Base-by-base conservation (phyloP, 768 basidiomycete species). In the Termitomyces sp. region DNA sequence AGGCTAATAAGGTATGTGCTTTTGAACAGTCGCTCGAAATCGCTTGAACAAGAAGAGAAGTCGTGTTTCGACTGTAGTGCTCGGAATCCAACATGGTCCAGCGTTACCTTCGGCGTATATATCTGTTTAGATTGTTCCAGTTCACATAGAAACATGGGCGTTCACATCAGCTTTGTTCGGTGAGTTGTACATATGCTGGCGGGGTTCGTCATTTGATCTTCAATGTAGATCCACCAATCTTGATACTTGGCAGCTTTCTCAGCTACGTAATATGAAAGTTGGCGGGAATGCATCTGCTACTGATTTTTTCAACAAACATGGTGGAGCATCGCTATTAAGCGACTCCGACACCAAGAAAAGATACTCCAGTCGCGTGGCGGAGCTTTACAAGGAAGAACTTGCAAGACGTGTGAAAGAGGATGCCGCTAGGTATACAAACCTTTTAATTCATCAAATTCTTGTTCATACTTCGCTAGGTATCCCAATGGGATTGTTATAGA, bases 61-160 rank as follows among this genome's bases (percentile, higher is more conserved):
- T 70, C 77, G 71, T 98, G 96, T 77, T 97, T 97, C 69, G 96
- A 98, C 73, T 98, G 96, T 73, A 83, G 85, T 69, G 95, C 96
- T 51, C 89, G 94, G 68, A 97, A 97, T 76, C 96, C 96, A 50
- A 97, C 95, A 37, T 98, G 96, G 97, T 88, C 95, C 4, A 95
- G 93, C 63, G 94, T 97, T 25, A 96, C 94, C 0, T 99, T 91
- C 71, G 96, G 94, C 38, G 88, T 98, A 14, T 98, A 98, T 76
- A 95, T 99, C 70, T 99, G 97, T 71, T 79, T 98, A 37, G 96
- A 99, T 61, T 99, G 97, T 80, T 98, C 96, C 5, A 91, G 90
- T 66, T 78, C 91, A 14, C 97, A 99, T 76, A 82, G 97, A 57
- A 98, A 96, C 73, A 88, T 98, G 86, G 97, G 97, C 68, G 96